These are phyloP conservation scores for Tylopilus plumbeoviolaceoides DNA, from an alignment of 768 basidiomycete species.

Conservation along the genomic window DNA sequence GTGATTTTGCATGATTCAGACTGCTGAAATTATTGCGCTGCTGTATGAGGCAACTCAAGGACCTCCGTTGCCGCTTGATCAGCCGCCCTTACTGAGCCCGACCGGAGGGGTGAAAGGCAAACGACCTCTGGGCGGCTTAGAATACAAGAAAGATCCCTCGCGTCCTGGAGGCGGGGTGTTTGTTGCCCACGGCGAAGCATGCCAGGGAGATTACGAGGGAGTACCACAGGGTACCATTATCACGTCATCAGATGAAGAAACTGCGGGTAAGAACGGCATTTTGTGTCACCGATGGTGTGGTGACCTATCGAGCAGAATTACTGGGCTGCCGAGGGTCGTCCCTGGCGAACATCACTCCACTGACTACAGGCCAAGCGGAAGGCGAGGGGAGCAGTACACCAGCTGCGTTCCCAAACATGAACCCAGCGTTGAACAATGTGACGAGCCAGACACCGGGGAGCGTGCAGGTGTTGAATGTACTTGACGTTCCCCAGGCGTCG, in stretches of 20 bases:
- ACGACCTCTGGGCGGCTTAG: conserved; percentile 48
- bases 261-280: conserved; percentile 45
- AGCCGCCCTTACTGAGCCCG: conserved; percentile 69
- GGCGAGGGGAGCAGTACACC: conserved; percentile 23
- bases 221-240: conserved; percentile 56
- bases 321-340: conserved; percentile 28
- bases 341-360: conserved; percentile 57
- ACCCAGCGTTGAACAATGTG: conserved; percentile 66
- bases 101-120: conserved; percentile 65
- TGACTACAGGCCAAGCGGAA: conserved; percentile 31
- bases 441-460: conserved; percentile 37
- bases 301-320: conserved; percentile 12
- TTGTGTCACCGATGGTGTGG: conserved; percentile 7
- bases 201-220: conserved; percentile 46
- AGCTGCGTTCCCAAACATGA: conserved; percentile 52
- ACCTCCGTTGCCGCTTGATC: conserved; percentile 48
- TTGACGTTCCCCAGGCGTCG: conserved; percentile 57
- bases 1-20: conserved; percentile 41
- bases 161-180: conserved; percentile 88
- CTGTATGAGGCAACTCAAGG: conserved; percentile 93
- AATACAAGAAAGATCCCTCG: conserved; percentile 75
- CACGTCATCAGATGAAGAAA: conserved; percentile 41
- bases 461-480: conserved; percentile 74
- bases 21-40: conserved; percentile 87
- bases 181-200: conserved; percentile 52